Conservation (phyloP, 164 flowering plant species). For the Liquidambar formosana region DNA sequence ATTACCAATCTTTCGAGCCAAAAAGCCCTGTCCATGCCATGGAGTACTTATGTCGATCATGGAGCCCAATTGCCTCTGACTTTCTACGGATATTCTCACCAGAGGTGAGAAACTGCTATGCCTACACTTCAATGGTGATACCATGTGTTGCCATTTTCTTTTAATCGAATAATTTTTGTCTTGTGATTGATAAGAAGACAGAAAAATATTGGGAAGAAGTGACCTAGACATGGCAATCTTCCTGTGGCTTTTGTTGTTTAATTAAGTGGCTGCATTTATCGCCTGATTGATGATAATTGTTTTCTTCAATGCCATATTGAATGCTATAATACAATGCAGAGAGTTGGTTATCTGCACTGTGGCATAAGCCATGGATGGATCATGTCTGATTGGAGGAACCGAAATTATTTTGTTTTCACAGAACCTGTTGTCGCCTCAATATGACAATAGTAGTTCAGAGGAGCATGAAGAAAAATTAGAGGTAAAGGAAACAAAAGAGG, state of each 20-base stretch:
- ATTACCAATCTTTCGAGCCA: constrained; percentile 7
- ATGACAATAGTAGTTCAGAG: background rate
- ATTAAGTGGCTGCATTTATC: too few relatives aligned
- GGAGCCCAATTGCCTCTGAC: constrained; percentile 34
- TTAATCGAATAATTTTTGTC: background rate
- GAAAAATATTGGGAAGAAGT: too few relatives aligned
- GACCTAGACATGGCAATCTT: too few relatives aligned
- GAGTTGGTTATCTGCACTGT: background rate
- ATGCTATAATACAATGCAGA: background rate
- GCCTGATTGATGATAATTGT: too few relatives aligned
- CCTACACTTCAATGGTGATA: background rate
- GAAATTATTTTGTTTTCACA: background rate
- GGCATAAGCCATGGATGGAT: too few relatives aligned
- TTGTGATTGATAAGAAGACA: too few relatives aligned
- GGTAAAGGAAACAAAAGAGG: background rate
- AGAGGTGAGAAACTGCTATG: constrained; percentile 8
- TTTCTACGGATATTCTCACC: constrained; percentile 27
- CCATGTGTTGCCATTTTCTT: background rate
- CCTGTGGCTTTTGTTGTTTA: too few relatives aligned
- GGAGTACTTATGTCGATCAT: constrained; percentile 28
- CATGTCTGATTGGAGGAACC: too few relatives aligned
- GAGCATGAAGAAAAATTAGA: background rate
- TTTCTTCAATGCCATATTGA: background rate
- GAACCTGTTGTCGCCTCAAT: constrained; percentile 1
- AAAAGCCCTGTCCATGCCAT: constrained; percentile 20